Conservation (phyloP, 2,329 filamentous ascomycete species). For the Niveomyces coronatus region DNA sequence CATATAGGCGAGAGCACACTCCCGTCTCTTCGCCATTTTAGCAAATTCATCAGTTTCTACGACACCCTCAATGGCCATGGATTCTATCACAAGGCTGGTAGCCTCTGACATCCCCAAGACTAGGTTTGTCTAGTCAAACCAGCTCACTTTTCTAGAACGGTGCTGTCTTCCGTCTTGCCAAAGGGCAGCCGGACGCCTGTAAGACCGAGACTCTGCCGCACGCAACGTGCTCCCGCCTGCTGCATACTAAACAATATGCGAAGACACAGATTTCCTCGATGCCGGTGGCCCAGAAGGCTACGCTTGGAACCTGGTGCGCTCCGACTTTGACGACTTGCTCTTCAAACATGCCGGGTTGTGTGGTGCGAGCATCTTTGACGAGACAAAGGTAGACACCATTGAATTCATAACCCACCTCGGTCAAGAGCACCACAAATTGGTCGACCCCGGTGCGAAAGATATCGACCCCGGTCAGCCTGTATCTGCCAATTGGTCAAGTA, state of each 20-base stretch:
- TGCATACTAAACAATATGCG: background rate
- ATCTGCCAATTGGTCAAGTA: slow-evolving; percentile 24
- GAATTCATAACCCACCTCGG: slow-evolving; percentile 17
- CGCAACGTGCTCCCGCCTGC: background rate
- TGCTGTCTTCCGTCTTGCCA: slow-evolving; percentile 29
- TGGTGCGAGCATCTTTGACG: slow-evolving; percentile 32
- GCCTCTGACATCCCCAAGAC: background rate
- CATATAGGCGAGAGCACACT: slow-evolving; percentile 30
- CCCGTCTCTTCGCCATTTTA: slow-evolving; percentile 29
- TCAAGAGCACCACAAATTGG: slow-evolving; percentile 1
- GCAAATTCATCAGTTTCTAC: slow-evolving; percentile 34
- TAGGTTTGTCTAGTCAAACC: slow-evolving; percentile 12
- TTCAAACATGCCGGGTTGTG: slow-evolving; percentile 30
- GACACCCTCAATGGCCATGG: slow-evolving; percentile 28
- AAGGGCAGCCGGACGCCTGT: slow-evolving; percentile 22
- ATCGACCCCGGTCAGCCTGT: slow-evolving; percentile 21
- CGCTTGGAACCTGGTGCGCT: slow-evolving; percentile 36
- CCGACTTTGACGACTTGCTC: slow-evolving; percentile 34
- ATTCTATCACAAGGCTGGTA: slow-evolving; percentile 28
- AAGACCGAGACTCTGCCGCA: slow-evolving; percentile 14
- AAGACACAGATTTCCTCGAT: slow-evolving; percentile 33
- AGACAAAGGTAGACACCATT: slow-evolving; percentile 24
- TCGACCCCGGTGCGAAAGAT: background rate
- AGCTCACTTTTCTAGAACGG: slow-evolving; percentile 14
- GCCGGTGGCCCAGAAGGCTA: slow-evolving; percentile 27